These are phyloP conservation scores for Euphorbia tirucalli DNA, from an alignment of 345 rosid species.

Conservation along the genomic window DNA sequence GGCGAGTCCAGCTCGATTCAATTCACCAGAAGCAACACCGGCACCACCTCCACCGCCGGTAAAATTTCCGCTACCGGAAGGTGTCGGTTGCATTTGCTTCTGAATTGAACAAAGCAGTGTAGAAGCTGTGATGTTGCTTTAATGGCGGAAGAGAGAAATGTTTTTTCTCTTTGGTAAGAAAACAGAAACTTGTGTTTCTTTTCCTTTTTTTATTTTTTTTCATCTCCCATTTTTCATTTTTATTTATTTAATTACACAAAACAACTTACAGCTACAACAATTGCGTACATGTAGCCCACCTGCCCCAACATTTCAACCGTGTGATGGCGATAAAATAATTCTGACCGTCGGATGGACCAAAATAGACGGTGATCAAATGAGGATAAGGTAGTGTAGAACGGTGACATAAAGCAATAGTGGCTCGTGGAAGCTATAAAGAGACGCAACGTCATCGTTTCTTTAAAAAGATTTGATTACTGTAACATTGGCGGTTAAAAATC, in stretches of 20 bases:
- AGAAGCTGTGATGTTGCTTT: not conserved
- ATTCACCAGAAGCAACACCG: slow-evolving; percentile 40
- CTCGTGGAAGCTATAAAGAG: not conserved
- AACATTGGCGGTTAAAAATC: not conserved
- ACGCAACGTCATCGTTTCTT: slow-evolving; percentile 22
- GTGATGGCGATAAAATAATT: too few relatives aligned
- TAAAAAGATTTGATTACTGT: slow-evolving; percentile 17
- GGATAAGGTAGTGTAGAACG: not conserved
- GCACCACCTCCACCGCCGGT: slow-evolving; percentile 15
- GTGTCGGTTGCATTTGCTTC: slow-evolving; percentile 57
- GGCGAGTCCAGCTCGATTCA: slow-evolving; percentile 41
- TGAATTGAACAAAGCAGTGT: not conserved
- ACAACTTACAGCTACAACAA: too few relatives aligned
- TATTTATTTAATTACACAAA: too few relatives aligned
- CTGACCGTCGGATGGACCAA: not conserved
- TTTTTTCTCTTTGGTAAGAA: not conserved
- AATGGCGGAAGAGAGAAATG: not conserved
- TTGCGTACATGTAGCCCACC: not conserved
- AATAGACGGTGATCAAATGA: not conserved
- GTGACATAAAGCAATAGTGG: not conserved
- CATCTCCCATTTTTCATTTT: too few relatives aligned
- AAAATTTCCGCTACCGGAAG: slow-evolving; percentile 42
- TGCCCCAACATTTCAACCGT: not conserved
- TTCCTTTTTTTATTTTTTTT: not conserved
- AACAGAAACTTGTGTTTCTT: not conserved